These are phyloP conservation scores for Sporothrix inflata DNA, from an alignment of 2,329 filamentous ascomycete species.

Conservation along the genomic window DNA sequence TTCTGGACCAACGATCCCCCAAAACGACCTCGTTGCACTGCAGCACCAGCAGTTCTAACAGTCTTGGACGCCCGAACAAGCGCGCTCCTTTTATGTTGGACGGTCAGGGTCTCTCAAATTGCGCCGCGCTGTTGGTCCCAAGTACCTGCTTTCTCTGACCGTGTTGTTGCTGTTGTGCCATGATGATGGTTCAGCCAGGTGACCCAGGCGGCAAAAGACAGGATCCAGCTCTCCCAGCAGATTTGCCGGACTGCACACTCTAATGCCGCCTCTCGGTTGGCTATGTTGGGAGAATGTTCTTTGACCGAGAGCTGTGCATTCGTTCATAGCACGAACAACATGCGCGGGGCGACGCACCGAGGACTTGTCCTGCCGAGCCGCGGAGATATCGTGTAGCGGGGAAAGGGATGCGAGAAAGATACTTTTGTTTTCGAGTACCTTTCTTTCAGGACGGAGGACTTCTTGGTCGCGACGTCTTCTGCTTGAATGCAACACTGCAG, in stretches of 20 bases:
- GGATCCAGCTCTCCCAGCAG: no score
- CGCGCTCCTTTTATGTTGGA: not conserved
- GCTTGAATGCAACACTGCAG: not conserved
- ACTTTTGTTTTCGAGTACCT: not conserved
- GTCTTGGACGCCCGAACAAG: conserved; percentile 2
- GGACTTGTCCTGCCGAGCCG: not conserved
- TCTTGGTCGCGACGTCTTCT: not conserved
- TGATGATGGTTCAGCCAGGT: not conserved
- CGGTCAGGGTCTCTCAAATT: not conserved
- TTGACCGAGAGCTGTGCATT: not conserved
- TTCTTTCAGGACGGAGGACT: not conserved
- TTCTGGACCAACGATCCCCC: conserved; percentile 9
- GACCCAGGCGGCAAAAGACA: not conserved
- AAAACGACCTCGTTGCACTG: not conserved
- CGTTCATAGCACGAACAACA: not conserved
- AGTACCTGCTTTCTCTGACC: not conserved
- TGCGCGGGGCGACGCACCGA: not conserved
- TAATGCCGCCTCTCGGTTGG: conserved; percentile 1
- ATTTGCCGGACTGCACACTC: not conserved
- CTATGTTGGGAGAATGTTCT: not conserved
- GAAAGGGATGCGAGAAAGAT: not conserved
- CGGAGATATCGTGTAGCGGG: not conserved
- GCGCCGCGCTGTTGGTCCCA: conserved; percentile 4
- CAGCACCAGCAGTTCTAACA: not conserved
- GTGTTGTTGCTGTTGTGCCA: not conserved